Conservation (phyloP, 108 stramenopile genomes). For the Cyclotella sp. region DNA sequence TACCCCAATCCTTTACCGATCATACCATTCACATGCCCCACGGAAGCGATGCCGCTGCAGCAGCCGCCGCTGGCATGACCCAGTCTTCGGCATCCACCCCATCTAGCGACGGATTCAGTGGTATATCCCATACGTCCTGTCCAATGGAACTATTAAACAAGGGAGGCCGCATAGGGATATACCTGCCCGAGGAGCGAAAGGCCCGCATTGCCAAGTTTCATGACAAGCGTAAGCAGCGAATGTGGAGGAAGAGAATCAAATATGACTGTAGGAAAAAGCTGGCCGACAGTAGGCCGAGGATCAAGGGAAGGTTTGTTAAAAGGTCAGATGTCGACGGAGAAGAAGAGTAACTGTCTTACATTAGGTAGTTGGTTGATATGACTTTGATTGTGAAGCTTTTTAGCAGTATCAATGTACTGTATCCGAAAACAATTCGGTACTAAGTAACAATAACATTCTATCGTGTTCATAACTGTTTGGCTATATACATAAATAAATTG, state of each 20-base stretch:
- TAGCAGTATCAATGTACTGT: neutral
- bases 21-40: conserved; percentile 61
- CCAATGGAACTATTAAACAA: conserved; percentile 89
- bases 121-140: conserved; percentile 60
- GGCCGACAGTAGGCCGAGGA: conserved; percentile 97
- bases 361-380: neutral
- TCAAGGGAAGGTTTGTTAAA: conserved; percentile 98
- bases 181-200: conserved; percentile 92
- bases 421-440: neutral
- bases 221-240: conserved; percentile 92
- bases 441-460: no score
- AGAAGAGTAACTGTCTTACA: neutral
- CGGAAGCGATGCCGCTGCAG: conserved; percentile 57
- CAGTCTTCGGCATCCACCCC: conserved; percentile 11
- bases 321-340: conserved; percentile 53
- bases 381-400: neutral
- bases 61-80: conserved; percentile 45
- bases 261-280: conserved; percentile 99
- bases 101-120: conserved; percentile 9
- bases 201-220: conserved; percentile 96
- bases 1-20: conserved; percentile 21
- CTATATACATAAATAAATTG: no score
- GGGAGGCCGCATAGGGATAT: conserved; percentile 93
- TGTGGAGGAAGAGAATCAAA: conserved; percentile 99
- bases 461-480: no score